phyloP scores from a whole-genome alignment of 2,329 filamentous ascomycete genomes.

The Colletotrichum agaves region DNA sequence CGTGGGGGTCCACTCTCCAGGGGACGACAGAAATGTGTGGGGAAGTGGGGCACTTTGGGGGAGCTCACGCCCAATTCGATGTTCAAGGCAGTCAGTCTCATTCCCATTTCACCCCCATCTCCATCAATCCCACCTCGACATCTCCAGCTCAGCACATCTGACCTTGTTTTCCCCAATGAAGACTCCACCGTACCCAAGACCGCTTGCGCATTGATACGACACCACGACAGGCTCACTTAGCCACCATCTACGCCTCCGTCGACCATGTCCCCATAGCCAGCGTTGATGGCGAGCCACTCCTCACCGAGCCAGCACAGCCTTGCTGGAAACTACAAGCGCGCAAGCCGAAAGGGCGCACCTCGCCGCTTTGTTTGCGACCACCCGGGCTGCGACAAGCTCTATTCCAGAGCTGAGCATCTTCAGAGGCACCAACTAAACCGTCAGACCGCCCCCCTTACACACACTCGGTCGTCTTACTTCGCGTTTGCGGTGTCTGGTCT shows the following conservation, averaged over 20 bases:
- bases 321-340: constrained; percentile 56
- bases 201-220: neutral
- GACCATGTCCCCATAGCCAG: constrained; percentile 21
- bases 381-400: constrained; percentile 80
- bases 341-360: constrained; percentile 62
- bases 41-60: constrained; percentile 21
- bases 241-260: neutral
- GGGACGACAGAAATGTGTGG: constrained; percentile 7
- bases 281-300: constrained; percentile 25
- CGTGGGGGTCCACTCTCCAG: constrained; percentile 7
- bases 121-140: neutral
- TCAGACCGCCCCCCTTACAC: constrained; percentile 37
- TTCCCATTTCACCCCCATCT: neutral
- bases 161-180: neutral
- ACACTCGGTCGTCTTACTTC: neutral
- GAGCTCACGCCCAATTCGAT: constrained; percentile 9
- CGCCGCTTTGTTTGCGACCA: constrained; percentile 72
- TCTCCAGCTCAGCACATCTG: constrained; percentile 3
- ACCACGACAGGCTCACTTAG: neutral
- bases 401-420: constrained; percentile 83
- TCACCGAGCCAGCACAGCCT: constrained; percentile 24
- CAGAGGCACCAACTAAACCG: constrained; percentile 86
- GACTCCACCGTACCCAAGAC: neutral
- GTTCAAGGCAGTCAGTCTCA: constrained; percentile 10
- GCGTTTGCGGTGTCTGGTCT: constrained; percentile 33